Evolutionary conservation across 495 filamentous ascomycete genomes (phyloP).

Genomic region (Stereocaulon alpinum): DNA sequence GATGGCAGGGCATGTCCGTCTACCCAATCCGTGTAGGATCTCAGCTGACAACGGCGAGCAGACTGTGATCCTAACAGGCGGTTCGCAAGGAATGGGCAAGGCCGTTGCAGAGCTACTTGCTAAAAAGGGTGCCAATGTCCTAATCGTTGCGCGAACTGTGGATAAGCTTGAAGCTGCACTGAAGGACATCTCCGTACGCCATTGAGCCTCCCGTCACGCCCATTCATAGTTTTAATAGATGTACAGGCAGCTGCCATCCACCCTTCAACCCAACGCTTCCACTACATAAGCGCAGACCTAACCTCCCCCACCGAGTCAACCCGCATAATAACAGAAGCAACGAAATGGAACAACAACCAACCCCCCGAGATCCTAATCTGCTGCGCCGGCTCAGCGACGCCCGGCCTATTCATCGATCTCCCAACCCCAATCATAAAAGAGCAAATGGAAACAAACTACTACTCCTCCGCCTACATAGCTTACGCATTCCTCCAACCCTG

Average conservation of each 20-base stretch:
- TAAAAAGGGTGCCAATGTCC: slow-evolving; percentile 73
- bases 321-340: slow-evolving; percentile 59
- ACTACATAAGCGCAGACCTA: slow-evolving; percentile 77
- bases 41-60: slow-evolving; percentile 24
- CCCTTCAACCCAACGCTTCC: slow-evolving; percentile 61
- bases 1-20: slow-evolving; percentile 64
- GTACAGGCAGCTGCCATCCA: slow-evolving; percentile 56
- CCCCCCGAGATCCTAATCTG: slow-evolving; percentile 87
- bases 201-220: neutral
- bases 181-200: slow-evolving; percentile 48
- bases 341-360: slow-evolving; percentile 67
- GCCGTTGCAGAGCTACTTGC: slow-evolving; percentile 62
- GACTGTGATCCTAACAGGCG: slow-evolving; percentile 84
- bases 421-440: slow-evolving; percentile 50
- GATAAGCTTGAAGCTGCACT: slow-evolving; percentile 66
- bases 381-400: slow-evolving; percentile 67
- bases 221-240: slow-evolving; percentile 64
- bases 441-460: slow-evolving; percentile 92
- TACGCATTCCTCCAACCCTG: slow-evolving; percentile 48
- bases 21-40: neutral
- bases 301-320: slow-evolving; percentile 54
- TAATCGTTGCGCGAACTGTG: slow-evolving; percentile 70
- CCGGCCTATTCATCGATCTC: slow-evolving; percentile 69
- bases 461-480: slow-evolving; percentile 76
- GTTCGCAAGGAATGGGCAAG: slow-evolving; percentile 85